phyloP scores from a whole-genome alignment of 2,329 filamentous ascomycete species.

The Epichloe hybrida region DNA sequence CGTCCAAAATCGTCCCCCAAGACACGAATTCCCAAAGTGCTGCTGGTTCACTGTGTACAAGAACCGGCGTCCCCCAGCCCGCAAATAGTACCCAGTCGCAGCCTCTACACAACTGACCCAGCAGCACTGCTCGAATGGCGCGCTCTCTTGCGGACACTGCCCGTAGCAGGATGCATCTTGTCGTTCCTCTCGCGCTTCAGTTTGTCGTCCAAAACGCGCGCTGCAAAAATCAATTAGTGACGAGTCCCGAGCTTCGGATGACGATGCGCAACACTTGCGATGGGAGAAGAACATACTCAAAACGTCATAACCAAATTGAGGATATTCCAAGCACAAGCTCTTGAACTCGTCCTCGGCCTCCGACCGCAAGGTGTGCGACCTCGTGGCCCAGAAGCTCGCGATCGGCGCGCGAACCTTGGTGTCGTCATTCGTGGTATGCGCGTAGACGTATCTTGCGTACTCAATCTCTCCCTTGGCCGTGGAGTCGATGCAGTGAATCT shows the following conservation, averaged over 20 bases:
- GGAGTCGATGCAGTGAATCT: slow-evolving; percentile 84
- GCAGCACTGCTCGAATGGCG: slow-evolving; percentile 32
- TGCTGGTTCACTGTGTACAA: too few relatives aligned
- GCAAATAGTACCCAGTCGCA: neutral
- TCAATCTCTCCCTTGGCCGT: slow-evolving; percentile 82
- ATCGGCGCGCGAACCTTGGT: slow-evolving; percentile 64
- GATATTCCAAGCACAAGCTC: slow-evolving; percentile 72
- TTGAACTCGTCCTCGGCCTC: slow-evolving; percentile 82
- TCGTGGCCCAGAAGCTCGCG: slow-evolving; percentile 79
- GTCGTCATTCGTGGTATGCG: slow-evolving; percentile 57
- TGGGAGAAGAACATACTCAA: slow-evolving; percentile 43
- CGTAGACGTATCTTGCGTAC: slow-evolving; percentile 85
- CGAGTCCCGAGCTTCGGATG: too few relatives aligned
- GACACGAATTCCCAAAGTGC: too few relatives aligned
- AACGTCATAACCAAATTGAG: slow-evolving; percentile 87
- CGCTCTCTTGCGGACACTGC: slow-evolving; percentile 42
- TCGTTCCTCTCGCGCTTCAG: slow-evolving; percentile 49
- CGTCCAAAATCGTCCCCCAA: too few relatives aligned
- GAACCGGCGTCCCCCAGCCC: too few relatives aligned
- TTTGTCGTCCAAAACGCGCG: slow-evolving; percentile 52
- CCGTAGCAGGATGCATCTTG: slow-evolving; percentile 38
- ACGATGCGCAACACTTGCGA: neutral
- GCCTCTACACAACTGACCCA: neutral
- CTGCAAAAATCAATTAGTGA: slow-evolving; percentile 21
- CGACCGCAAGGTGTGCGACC: slow-evolving; percentile 66